phyloP scores from a whole-genome alignment of 495 filamentous ascomycete species.

The Podospora tetraspora region DNA sequence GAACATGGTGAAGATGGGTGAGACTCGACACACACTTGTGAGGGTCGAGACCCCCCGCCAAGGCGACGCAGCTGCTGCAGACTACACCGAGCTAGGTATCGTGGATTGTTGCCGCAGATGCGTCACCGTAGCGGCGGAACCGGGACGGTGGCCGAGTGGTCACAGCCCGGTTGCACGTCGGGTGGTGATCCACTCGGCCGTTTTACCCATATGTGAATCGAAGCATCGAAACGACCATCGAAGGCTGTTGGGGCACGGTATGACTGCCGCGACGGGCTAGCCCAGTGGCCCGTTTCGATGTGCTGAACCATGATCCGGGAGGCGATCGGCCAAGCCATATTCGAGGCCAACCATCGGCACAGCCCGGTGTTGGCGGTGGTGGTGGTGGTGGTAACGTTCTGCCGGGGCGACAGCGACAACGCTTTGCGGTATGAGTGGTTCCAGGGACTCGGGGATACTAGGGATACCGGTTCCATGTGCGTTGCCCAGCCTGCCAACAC shows the following conservation, averaged over 20 bases:
- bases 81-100: background rate
- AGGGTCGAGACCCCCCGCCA: background rate
- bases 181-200: conserved; percentile 3
- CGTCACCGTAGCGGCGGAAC: background rate
- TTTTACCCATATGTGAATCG: conserved; percentile 1
- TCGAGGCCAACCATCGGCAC: background rate
- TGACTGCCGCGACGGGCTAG: background rate
- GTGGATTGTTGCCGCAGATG: conserved; percentile 1
- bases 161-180: conserved; percentile 1
- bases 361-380: background rate
- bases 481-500: conserved; percentile 14
- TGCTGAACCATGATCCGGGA: background rate
- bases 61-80: background rate
- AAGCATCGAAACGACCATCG: background rate
- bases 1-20: background rate
- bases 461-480: conserved; percentile 10
- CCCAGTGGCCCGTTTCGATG: background rate
- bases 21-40: background rate
- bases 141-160: conserved; percentile 10
- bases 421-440: background rate
- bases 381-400: background rate
- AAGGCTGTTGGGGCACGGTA: background rate
- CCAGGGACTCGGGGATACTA: conserved; percentile 3
- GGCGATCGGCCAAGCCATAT: background rate
- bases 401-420: background rate